Conservation (phyloP, 2,329 filamentous ascomycete species). For the Cladobotryum protrusum region DNA sequence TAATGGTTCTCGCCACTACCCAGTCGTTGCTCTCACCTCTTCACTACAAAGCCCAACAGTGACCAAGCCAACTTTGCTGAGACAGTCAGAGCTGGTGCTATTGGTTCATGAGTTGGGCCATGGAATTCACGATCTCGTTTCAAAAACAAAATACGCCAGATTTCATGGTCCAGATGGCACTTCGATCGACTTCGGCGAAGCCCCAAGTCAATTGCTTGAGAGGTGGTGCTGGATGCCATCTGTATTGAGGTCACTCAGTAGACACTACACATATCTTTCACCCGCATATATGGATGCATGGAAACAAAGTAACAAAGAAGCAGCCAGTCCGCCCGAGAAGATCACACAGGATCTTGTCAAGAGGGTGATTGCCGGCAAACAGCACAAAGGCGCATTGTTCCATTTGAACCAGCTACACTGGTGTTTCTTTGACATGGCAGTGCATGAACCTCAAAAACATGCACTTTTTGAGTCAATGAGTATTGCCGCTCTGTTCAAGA, state of each 20-base stretch:
- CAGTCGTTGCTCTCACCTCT: slow-evolving; percentile 49
- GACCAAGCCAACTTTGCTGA: slow-evolving; percentile 44
- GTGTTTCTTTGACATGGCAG: slow-evolving; percentile 4
- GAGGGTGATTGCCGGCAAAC: neutral
- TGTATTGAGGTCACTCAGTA: neutral
- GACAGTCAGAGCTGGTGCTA: slow-evolving; percentile 37
- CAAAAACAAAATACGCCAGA: slow-evolving; percentile 42
- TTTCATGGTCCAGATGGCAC: slow-evolving; percentile 8
- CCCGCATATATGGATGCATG: neutral
- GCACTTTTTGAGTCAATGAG: neutral
- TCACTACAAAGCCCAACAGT: slow-evolving; percentile 42
- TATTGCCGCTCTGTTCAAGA: neutral
- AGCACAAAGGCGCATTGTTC: neutral
- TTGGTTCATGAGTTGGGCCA: slow-evolving; percentile 47
- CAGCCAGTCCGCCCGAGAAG: neutral
- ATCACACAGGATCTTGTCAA: neutral
- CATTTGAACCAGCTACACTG: neutral
- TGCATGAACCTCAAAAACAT: slow-evolving; percentile 1
- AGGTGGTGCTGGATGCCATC: slow-evolving; percentile 4
- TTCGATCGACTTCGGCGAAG: slow-evolving; percentile 8
- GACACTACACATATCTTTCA: slow-evolving; percentile 1
- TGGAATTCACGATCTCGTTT: slow-evolving; percentile 47
- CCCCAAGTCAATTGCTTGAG: slow-evolving; percentile 9
- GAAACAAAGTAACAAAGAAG: neutral
- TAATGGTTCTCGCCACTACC: slow-evolving; percentile 42